phyloP scores from a whole-genome alignment of 2,329 filamentous ascomycete species.

The Acephala macrosclerotiorum region DNA sequence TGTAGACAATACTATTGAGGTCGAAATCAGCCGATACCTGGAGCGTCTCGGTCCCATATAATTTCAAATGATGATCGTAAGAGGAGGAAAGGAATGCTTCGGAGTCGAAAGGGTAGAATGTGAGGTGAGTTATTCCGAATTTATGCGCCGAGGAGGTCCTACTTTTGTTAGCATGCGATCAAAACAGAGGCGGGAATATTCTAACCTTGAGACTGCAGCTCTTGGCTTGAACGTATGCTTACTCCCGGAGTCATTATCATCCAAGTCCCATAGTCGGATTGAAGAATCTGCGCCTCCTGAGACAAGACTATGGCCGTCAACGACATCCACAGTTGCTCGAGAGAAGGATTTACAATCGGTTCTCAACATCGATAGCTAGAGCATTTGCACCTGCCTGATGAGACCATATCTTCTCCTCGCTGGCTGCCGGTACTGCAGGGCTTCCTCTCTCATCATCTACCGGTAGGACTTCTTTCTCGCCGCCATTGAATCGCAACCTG shows the following conservation, averaged over 20 bases:
- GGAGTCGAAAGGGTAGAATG: constrained; percentile 81
- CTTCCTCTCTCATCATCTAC: constrained; percentile 15
- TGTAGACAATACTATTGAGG: constrained; percentile 73
- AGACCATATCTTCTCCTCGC: constrained; percentile 56
- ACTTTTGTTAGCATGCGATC: not conserved
- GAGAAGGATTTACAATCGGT: constrained; percentile 66
- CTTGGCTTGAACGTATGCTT: constrained; percentile 62
- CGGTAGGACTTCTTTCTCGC: constrained; percentile 47
- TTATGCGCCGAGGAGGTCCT: constrained; percentile 57
- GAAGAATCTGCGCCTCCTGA: constrained; percentile 88
- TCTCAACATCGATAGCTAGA: constrained; percentile 84
- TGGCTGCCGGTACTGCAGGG: not conserved
- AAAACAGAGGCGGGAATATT: not conserved
- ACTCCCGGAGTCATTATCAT: constrained; percentile 55
- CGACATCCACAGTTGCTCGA: constrained; percentile 2
- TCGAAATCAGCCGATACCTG: constrained; percentile 70
- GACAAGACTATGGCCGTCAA: constrained; percentile 63
- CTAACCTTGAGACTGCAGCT: constrained; percentile 55
- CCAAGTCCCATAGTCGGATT: constrained; percentile 87
- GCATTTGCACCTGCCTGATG: constrained; percentile 83
- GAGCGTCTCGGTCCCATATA: constrained; percentile 73
- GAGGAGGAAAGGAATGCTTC: constrained; percentile 79
- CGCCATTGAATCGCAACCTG: constrained; percentile 74
- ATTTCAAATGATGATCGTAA: constrained; percentile 79
- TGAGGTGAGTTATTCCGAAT: constrained; percentile 77